A percentile compares a stretch with the other conserved stretches of the same genome.
phyloP scores from a whole-genome alignment of 108 stramenopile genomes.

The Cylindrotheca fusiformis region DNA sequence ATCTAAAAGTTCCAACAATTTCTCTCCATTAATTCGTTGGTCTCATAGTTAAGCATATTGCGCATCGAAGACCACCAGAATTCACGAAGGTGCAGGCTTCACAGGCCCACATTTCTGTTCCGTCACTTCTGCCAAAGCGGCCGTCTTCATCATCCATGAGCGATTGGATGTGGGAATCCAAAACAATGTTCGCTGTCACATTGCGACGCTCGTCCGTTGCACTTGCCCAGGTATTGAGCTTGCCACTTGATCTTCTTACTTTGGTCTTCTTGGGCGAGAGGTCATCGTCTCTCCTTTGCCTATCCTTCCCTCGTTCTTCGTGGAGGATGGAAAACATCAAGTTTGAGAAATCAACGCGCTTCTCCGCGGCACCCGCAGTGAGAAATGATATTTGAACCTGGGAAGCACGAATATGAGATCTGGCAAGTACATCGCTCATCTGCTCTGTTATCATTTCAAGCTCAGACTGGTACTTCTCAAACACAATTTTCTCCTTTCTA shows the following conservation, averaged over 20 bases:
- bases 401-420: conserved; percentile 53
- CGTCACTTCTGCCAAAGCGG: neutral
- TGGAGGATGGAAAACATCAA: conserved; percentile 40
- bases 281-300: neutral
- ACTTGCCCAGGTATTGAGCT: neutral
- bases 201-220: neutral
- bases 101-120: conserved; percentile 30
- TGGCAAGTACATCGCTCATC: conserved; percentile 61
- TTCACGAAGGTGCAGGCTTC: conserved; percentile 44
- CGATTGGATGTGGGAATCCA: neutral
- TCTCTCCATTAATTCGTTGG: too few species aligned
- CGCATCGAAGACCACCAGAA: conserved; percentile 27
- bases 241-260: conserved; percentile 1
- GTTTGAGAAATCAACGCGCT: conserved; percentile 43
- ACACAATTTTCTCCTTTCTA: conserved; percentile 39
- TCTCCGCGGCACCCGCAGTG: conserved; percentile 40
- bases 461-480: conserved; percentile 57
- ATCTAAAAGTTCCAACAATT: too few species aligned
- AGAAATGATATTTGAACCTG: conserved; percentile 53
- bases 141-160: neutral
- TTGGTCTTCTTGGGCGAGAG: neutral
- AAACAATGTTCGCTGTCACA: neutral
- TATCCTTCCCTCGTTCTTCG: conserved; percentile 29
- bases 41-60: conserved; percentile 36
- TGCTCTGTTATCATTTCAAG: conserved; percentile 61